phyloP scores from a whole-genome alignment of 371 early-diverging fungal species.

The Mortierella sp. region DNA sequence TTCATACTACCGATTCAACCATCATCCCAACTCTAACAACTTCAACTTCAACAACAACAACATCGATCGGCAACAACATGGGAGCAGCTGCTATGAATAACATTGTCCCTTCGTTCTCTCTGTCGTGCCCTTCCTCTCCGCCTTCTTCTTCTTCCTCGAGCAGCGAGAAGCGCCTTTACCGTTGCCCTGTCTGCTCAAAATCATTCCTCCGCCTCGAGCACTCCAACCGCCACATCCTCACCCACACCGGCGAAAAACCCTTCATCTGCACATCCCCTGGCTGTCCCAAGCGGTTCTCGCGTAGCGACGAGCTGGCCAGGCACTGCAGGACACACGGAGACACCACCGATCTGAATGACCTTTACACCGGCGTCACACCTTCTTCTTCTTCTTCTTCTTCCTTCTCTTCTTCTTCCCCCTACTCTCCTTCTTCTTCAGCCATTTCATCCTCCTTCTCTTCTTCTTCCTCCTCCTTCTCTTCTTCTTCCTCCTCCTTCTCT shows the following conservation, averaged over 20 bases:
- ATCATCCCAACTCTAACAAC: background rate
- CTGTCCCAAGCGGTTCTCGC: constrained; percentile 83
- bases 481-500: background rate
- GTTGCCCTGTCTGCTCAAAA: constrained; percentile 78
- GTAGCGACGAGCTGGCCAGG: constrained; percentile 85
- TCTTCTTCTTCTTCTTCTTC: background rate
- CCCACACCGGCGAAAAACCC: constrained; percentile 89
- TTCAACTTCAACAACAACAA: background rate
- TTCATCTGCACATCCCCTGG: constrained; percentile 73
- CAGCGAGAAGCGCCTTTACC: constrained; percentile 63
- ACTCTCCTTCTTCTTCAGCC: background rate
- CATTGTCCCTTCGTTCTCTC: background rate
- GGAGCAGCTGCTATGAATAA: constrained; percentile 10
- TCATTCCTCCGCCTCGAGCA: constrained; percentile 78
- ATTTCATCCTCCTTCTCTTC: background rate
- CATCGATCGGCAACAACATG: constrained; percentile 9
- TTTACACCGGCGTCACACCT: background rate
- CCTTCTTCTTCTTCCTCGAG: no score
- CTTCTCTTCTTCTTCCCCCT: background rate
- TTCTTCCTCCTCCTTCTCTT: background rate
- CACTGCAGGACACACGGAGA: constrained; percentile 70
- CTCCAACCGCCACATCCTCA: constrained; percentile 82
- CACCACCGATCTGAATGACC: constrained; percentile 14
- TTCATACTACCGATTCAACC: background rate
- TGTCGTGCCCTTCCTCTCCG: constrained; percentile 5